Evolutionary conservation across 169 alveolate genomes (phyloP), one percentile per base, ranked within the genome.

Genomic region (Plasmodium chabaudi): DNA sequence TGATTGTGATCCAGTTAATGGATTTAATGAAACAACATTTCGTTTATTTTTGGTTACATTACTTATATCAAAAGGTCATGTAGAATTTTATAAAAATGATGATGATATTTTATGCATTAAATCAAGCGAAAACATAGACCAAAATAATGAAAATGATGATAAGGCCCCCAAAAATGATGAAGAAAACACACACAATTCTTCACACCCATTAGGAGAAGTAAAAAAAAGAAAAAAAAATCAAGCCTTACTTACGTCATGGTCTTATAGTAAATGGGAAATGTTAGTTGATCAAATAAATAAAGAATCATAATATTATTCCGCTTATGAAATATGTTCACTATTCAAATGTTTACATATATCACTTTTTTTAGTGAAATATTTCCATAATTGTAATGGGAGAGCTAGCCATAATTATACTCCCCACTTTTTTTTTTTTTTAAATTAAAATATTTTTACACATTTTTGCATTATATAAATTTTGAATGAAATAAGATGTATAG

Each of bases 1-100:
- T 12, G 96, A 93, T 39, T 57, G 71, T 25, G 94, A 87, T 75
- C 95, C 95, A 1, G 5, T 55, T 19, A 71, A 93, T 53, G 96
- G 96, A 56, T 93, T 53, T 86, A 93, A 88, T 89, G 89, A 73
- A 79, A 93, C 96, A 19, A 92, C 95, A 57, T 88, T 68, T 47
- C 89, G 91, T 86, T 56, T 93, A 15, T 93, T 92, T 73, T 61
- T 94, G 15, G 75, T 92, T 15, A 92, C 96, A 7, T 57, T 93
- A 53, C 92, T 93, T 1, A 73, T 87, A 21, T 89, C 93, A 5
- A 89, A 88, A 73, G 96, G 96, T 0, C 88, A 88, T 21, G 89
- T 87, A 27, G 92, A 72, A 51, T 77, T 91, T 46, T 72, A 65
- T 57, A 53, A 87, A 71, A 89, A 74, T 47, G 71, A 13, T 9